Percentiles rank a stretch among this genome's conserved stretches.
phyloP scores from a whole-genome alignment of 805 yeast genomes.

The Candida sonorensis region DNA sequence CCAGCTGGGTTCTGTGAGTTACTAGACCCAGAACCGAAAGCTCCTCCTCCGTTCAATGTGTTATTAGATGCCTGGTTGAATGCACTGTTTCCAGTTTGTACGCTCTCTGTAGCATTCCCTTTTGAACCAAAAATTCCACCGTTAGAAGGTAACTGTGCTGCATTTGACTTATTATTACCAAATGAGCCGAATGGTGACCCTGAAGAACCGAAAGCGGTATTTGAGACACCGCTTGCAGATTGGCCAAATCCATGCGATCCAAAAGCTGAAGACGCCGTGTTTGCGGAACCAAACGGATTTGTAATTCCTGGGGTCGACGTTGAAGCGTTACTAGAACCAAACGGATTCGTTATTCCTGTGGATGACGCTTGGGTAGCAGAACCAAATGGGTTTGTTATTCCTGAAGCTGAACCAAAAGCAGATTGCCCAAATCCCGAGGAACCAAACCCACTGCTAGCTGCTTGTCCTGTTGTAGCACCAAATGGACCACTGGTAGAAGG shows the following conservation, averaged over 20 bases:
- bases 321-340: neutral
- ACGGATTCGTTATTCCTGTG: no score
- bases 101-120: no score
- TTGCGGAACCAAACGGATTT: neutral
- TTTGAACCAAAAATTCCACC: neutral
- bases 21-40: no score
- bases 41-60: no score
- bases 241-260: neutral
- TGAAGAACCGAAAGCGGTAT: neutral
- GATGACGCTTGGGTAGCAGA: no score
- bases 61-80: no score
- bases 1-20: neutral
- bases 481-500: no score
- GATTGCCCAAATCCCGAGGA: constrained; percentile 4
- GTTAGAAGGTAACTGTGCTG: neutral
- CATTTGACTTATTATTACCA: no score
- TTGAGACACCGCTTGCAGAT: neutral
- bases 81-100: no score
- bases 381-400: no score
- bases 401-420: constrained; percentile 9
- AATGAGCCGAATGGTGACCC: no score
- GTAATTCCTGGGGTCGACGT: constrained; percentile 2
- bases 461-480: constrained; percentile 1
- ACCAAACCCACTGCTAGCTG: constrained; percentile 1
- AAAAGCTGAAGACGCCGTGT: constrained; percentile 2